Evolutionary conservation across 176 grass and related monocot genomes (phyloP), one percentile per base, ranked within the genome.

Genomic region (Oryza glaberrima): DNA sequence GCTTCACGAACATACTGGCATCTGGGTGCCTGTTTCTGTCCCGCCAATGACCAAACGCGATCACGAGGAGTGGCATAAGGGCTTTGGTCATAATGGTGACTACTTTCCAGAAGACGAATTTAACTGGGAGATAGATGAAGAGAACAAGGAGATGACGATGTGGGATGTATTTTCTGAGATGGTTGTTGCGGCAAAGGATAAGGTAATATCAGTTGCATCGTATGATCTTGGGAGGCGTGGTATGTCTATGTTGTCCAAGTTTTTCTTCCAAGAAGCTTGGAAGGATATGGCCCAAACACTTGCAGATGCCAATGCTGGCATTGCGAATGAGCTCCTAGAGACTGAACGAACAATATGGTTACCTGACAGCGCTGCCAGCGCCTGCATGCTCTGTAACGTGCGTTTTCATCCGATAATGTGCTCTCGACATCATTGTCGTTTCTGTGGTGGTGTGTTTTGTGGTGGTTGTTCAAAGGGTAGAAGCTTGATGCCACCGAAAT

Each of bases 1-100:
- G 19, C 74, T 91, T 52, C 85, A 86, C 63, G 92, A 94, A 81
- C 82, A 94, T 70, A 94, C 92, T 11, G 88, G 92, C 52, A 80
- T 91, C 66, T 94, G 92, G 92, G 90, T 94, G 82, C 92, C 92
- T 85, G 88, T 94, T 45, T 94, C 92, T 60, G 92, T 91, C 26
- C 92, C 88, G 0, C 92, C 86, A 25, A 91, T 94, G 92, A 86
- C 79, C 20, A 79, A 85, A 51, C 79, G 77, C 20, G 69, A 88
- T 8, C 85, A 48, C 9, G 73, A 88, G 13, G 79, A 94, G 40
- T 94, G 85, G 85, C 65, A 79, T 47, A 77, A 35, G 28, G 82
- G 88, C 14, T 88, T 94, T 58, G 65, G 85, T 67, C 83, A 64
- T 5, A 84, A 90, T 9, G 85, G 82, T 22, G 92, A 79, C 65